Evolutionary conservation across 805 yeast genomes (phyloP).

Genomic region (Saccharomyces kudriavzevii): DNA sequence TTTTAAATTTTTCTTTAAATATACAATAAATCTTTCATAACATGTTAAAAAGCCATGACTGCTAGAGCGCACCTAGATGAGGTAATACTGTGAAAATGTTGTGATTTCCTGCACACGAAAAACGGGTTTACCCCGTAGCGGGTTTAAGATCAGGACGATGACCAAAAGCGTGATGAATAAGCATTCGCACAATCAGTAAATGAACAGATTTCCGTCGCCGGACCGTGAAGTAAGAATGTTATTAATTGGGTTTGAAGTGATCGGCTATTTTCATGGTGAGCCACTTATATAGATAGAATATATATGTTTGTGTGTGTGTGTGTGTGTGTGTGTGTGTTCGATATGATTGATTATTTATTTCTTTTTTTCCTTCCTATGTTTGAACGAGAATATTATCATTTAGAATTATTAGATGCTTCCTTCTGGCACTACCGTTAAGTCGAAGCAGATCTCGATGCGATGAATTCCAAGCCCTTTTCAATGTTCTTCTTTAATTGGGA

Average conservation of each 20-base stretch:
- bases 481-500: conserved; percentile 18
- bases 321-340: not conserved
- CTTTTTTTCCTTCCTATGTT: not conserved
- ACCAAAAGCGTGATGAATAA: no score
- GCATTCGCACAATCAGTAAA: no score
- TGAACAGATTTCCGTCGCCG: no score
- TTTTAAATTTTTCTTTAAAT: not conserved
- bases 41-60: not conserved
- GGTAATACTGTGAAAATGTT: not conserved
- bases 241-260: not conserved
- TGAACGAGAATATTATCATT: not conserved
- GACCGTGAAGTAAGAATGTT: not conserved
- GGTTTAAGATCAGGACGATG: no score
- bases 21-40: not conserved
- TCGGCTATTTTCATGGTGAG: not conserved
- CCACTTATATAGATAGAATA: not conserved
- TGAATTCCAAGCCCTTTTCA: conserved; percentile 12
- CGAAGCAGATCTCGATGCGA: not conserved
- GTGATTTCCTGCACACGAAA: not conserved
- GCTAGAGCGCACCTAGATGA: not conserved
- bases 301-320: not conserved
- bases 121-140: no score
- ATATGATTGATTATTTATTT: not conserved
- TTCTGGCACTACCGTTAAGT: not conserved
- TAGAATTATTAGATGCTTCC: not conserved